Evolutionary conservation across 2,329 filamentous ascomycete species (phyloP).

Genomic region (Bipolaris cookei): DNA sequence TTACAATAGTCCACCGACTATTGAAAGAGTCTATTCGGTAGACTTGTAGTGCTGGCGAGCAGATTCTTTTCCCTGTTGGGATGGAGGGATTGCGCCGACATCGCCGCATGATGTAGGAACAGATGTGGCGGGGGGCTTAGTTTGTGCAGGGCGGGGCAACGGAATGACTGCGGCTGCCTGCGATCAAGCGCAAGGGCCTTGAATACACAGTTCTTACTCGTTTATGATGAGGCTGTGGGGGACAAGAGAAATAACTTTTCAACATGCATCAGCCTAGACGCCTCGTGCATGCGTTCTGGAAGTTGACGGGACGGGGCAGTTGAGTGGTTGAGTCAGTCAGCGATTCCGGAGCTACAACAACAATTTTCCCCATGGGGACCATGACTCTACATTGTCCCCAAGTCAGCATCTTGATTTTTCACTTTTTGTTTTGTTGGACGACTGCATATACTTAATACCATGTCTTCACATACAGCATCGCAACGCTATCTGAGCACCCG

Average conservation of each 20-base stretch:
- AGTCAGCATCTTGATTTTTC: slow-evolving; percentile 9
- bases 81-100: slow-evolving; percentile 11
- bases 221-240: not conserved
- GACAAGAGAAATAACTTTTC: not conserved
- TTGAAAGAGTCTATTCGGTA: too few relatives aligned
- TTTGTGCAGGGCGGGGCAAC: slow-evolving; percentile 13
- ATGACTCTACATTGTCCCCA: slow-evolving; percentile 5
- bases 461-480: slow-evolving; percentile 59
- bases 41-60: too few relatives aligned
- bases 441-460: slow-evolving; percentile 27
- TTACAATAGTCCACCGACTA: too few relatives aligned
- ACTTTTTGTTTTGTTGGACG: slow-evolving; percentile 9
- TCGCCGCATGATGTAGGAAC: slow-evolving; percentile 17
- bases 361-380: slow-evolving; percentile 36
- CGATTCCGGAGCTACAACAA: slow-evolving; percentile 37
- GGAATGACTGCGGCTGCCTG: slow-evolving; percentile 2
- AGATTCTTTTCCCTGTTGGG: too few relatives aligned
- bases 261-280: slow-evolving; percentile 1
- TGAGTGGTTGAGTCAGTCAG: slow-evolving; percentile 29
- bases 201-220: not conserved
- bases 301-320: slow-evolving; percentile 13
- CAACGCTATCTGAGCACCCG: slow-evolving; percentile 68
- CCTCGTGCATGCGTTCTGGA: slow-evolving; percentile 12
- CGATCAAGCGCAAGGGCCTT: slow-evolving; percentile 1
- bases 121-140: slow-evolving; percentile 12